These are phyloP conservation scores for Penicillium pulvis DNA, from an alignment of 495 filamentous ascomycete species.

Conservation along the genomic window DNA sequence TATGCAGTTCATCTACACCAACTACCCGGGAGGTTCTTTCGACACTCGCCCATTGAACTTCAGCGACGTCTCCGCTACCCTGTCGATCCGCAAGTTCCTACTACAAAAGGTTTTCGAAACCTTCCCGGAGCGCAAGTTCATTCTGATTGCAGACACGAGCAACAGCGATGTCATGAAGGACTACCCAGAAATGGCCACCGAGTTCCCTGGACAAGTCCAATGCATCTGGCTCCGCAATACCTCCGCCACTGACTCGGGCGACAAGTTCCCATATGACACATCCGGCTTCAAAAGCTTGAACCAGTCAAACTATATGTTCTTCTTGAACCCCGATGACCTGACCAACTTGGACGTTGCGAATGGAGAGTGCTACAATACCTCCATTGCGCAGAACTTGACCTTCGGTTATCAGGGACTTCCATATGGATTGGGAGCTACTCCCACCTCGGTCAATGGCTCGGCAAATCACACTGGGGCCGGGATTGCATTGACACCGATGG, in stretches of 20 bases:
- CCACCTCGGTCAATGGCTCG: slow-evolving; percentile 17
- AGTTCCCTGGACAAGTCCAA: slow-evolving; percentile 70
- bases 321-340: slow-evolving; percentile 69
- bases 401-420: slow-evolving; percentile 68
- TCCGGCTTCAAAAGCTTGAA: slow-evolving; percentile 65
- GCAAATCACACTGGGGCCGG: slow-evolving; percentile 23
- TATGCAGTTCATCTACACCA: slow-evolving; percentile 78
- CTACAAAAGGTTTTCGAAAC: slow-evolving; percentile 73
- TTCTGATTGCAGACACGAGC: slow-evolving; percentile 74
- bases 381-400: slow-evolving; percentile 65
- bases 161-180: slow-evolving; percentile 77
- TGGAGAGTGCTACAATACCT: slow-evolving; percentile 67
- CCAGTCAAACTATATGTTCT: slow-evolving; percentile 75
- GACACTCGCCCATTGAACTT: slow-evolving; percentile 80
- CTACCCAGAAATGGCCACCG: slow-evolving; percentile 65
- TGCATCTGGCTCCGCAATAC: slow-evolving; percentile 82
- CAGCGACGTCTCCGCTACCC: slow-evolving; percentile 68
- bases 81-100: slow-evolving; percentile 67
- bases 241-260: slow-evolving; percentile 59
- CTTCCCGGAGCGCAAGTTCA: slow-evolving; percentile 72
- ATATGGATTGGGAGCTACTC: slow-evolving; percentile 19
- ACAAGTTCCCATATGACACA: slow-evolving; percentile 75
- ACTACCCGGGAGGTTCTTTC: slow-evolving; percentile 70
- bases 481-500: slow-evolving; percentile 4
- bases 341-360: slow-evolving; percentile 64